Conservation (phyloP, 2,329 filamentous ascomycete genomes). For the Triangularia setosa region DNA sequence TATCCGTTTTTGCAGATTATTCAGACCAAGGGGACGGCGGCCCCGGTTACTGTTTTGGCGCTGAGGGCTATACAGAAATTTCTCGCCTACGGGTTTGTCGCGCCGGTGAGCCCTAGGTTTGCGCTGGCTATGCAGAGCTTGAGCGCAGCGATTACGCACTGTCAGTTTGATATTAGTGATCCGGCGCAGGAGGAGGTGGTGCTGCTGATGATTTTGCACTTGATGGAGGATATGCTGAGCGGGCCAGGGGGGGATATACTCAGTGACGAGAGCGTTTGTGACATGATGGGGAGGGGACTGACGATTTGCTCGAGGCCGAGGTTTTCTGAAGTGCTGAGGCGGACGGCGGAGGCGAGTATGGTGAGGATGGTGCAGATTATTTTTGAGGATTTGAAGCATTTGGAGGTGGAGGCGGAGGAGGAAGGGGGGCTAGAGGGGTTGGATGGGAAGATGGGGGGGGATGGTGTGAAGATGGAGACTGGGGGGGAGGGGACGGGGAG, state of each 20-base stretch:
- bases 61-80: constrained; percentile 94
- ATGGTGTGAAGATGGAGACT: constrained; percentile 79
- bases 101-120: constrained; percentile 78
- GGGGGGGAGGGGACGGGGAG: constrained; percentile 56
- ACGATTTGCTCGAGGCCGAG: constrained; percentile 95
- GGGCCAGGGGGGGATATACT: constrained; percentile 86
- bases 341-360: constrained; percentile 95
- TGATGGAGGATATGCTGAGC: constrained; percentile 98
- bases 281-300: constrained; percentile 98
- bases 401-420: constrained; percentile 71
- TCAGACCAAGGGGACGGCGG: constrained; percentile 90
- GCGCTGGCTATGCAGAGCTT: constrained; percentile 90
- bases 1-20: constrained; percentile 96
- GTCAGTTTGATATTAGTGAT: constrained; percentile 94
- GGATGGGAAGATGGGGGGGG: constrained; percentile 62
- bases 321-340: constrained; percentile 82
- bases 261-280: constrained; percentile 97
- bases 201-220: constrained; percentile 84
- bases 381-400: constrained; percentile 84
- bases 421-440: constrained; percentile 54
- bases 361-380: constrained; percentile 99
- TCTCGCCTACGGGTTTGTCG: constrained; percentile 89
- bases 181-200: constrained; percentile 94
- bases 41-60: constrained; percentile 91
- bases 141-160: constrained; percentile 93